These are phyloP conservation scores for Zygotorulaspora danielsina DNA, from an alignment of 805 yeast genomes.

Conservation along the genomic window DNA sequence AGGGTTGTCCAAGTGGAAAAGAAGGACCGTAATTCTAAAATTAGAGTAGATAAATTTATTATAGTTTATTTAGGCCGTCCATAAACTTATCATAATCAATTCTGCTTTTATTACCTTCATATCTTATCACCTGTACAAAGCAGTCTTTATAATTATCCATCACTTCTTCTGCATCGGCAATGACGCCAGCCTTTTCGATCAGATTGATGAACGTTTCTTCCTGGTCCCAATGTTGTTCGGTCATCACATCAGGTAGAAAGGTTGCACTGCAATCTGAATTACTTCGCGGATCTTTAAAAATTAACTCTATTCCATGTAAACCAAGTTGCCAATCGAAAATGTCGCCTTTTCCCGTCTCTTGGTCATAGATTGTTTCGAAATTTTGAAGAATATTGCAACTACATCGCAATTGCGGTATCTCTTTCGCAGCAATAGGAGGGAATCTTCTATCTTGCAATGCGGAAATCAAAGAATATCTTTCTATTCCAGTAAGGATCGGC, in stretches of 20 bases:
- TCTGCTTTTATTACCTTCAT: conserved; percentile 49
- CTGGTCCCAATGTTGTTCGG: conserved; percentile 59
- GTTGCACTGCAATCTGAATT: conserved; percentile 60
- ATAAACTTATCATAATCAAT: conserved; percentile 42
- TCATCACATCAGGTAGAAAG: conserved; percentile 85
- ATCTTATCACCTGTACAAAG: conserved; percentile 46
- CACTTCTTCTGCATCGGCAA: conserved; percentile 30
- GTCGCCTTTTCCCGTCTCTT: conserved; percentile 51
- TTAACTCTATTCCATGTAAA: conserved; percentile 68
- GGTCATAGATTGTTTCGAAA: conserved; percentile 31
- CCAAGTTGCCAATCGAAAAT: conserved; percentile 79
- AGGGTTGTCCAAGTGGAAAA: background rate
- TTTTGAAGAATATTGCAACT: conserved; percentile 38
- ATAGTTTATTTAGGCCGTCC: conserved; percentile 9
- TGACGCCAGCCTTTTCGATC: conserved; percentile 65
- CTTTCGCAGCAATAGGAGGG: conserved; percentile 52
- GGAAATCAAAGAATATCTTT: conserved; percentile 57
- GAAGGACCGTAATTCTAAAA: background rate
- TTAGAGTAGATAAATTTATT: background rate
- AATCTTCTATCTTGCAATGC: conserved; percentile 82
- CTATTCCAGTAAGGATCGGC: conserved; percentile 54
- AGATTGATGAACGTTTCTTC: conserved; percentile 65
- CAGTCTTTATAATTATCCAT: conserved; percentile 34
- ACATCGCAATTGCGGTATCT: conserved; percentile 47
- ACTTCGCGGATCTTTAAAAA: conserved; percentile 38